These are phyloP conservation scores for Nothopassalora personata DNA, from an alignment of 2,329 filamentous ascomycete genomes.

Conservation along the genomic window DNA sequence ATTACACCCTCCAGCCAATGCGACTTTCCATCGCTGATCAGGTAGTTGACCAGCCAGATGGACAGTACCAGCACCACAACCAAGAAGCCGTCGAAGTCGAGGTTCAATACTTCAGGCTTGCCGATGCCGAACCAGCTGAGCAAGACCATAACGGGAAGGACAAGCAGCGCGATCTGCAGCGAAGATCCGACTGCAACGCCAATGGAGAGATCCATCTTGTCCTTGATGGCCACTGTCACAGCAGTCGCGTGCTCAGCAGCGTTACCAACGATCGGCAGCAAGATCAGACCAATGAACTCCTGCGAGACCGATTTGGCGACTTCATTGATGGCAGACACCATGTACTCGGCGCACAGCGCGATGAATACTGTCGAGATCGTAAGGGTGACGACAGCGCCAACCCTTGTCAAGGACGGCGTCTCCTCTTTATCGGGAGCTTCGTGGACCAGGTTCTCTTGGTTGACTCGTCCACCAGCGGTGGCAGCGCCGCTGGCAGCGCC, in stretches of 20 bases:
- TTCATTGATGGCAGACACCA: conserved; percentile 56
- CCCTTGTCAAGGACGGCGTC: conserved; percentile 66
- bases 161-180: conserved; percentile 60
- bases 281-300: conserved; percentile 59
- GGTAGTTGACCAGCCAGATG: conserved; percentile 55
- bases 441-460: conserved; percentile 44
- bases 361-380: conserved; percentile 70
- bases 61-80: conserved; percentile 59
- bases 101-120: conserved; percentile 52
- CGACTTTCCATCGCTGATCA: conserved; percentile 48
- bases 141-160: conserved; percentile 56
- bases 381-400: conserved; percentile 68
- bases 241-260: conserved; percentile 63
- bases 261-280: conserved; percentile 62
- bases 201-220: conserved; percentile 65
- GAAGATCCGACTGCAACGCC: conserved; percentile 61
- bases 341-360: conserved; percentile 66
- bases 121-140: conserved; percentile 56
- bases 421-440: conserved; percentile 60
- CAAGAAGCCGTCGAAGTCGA: conserved; percentile 85
- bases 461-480: conserved; percentile 45
- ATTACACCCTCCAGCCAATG: conserved; percentile 57
- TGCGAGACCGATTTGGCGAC: conserved; percentile 50
- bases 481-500: conserved; percentile 50
- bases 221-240: conserved; percentile 56